A percentile compares a stretch with the other conserved stretches of the same genome.
Conservation (phyloP, 139 green algal genomes). For the Yamagishiella unicocca region DNA sequence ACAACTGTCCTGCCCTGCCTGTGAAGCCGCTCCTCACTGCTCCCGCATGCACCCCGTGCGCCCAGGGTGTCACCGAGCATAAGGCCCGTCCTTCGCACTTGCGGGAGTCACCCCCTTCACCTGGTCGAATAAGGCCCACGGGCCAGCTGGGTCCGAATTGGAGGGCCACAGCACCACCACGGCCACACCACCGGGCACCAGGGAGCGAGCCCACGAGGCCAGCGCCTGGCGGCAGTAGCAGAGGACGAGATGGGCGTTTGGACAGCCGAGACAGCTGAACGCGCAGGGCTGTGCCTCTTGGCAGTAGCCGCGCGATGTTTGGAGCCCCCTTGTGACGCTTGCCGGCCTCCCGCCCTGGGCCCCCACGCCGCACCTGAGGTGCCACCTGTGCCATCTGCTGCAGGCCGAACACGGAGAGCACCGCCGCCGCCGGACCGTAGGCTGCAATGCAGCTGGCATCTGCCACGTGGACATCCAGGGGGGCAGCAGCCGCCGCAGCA, state of each 20-base stretch:
- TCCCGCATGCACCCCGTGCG: no score
- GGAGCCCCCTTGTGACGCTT: no score
- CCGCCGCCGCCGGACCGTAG: conserved; percentile 25
- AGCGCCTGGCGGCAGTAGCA: conserved; percentile 37
- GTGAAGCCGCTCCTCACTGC: no score
- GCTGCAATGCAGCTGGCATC: conserved; percentile 15
- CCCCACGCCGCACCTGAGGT: conserved; percentile 34
- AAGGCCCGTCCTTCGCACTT: no score
- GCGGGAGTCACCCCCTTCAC: conserved; percentile 9
- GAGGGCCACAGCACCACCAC: conserved; percentile 60
- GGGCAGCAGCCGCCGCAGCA: neutral
- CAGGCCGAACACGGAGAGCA: conserved; percentile 60
- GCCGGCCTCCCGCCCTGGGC: no score
- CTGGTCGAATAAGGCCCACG: conserved; percentile 51
- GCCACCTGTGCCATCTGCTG: conserved; percentile 57
- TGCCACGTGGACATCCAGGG: conserved; percentile 3
- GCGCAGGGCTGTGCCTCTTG: no score
- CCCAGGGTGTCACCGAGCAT: no score
- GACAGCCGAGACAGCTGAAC: no score
- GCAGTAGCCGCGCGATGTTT: no score
- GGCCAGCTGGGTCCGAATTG: conserved; percentile 14
- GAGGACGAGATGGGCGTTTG: no score
- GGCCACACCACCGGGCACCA: conserved; percentile 44
- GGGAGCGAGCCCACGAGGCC: conserved; percentile 30
- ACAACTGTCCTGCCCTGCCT: no score